These are phyloP conservation scores for Penicillium maclennaniae DNA, from an alignment of 495 filamentous ascomycete species.

Conservation along the genomic window DNA sequence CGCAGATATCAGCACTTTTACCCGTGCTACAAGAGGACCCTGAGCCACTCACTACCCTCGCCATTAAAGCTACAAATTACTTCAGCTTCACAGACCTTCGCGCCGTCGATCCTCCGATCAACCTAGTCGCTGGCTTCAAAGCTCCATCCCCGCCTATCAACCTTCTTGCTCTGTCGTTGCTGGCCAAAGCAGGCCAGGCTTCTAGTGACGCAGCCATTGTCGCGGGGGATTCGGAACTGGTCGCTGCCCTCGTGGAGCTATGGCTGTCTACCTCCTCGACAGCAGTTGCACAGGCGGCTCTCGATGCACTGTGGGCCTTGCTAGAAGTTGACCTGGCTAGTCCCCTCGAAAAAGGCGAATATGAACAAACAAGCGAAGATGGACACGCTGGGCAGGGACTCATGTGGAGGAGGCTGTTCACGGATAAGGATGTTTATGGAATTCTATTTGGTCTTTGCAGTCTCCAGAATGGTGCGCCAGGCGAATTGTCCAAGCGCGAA, in stretches of 20 bases:
- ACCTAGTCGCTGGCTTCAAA: conserved; percentile 50
- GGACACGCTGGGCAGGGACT: conserved; percentile 56
- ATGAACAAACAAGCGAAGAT: conserved; percentile 31
- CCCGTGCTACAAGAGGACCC: conserved; percentile 50
- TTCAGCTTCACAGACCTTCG: conserved; percentile 45
- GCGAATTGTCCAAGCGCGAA: conserved; percentile 53
- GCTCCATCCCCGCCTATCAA: conserved; percentile 64
- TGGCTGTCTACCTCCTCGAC: conserved; percentile 72
- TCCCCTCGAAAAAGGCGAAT: conserved; percentile 42
- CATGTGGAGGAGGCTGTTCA: conserved; percentile 70
- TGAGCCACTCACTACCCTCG: conserved; percentile 44
- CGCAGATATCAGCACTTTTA: conserved; percentile 44
- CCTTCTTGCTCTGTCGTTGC: conserved; percentile 61
- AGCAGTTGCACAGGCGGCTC: conserved; percentile 68
- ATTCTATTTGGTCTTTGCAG: conserved; percentile 62
- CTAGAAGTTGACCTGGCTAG: conserved; percentile 60
- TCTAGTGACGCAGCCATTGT: conserved; percentile 65
- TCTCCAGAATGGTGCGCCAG: conserved; percentile 36
- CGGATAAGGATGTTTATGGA: conserved; percentile 61
- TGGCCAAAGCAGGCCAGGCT: conserved; percentile 63
- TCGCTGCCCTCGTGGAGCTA: conserved; percentile 57
- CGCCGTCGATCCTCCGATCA: conserved; percentile 41
- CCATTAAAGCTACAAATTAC: conserved; percentile 32
- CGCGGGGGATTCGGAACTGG: conserved; percentile 57
- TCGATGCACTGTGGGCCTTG: conserved; percentile 62